phyloP scores from a whole-genome alignment of 2,329 filamentous ascomycete genomes.

The Pyrenochaeta sp. region DNA sequence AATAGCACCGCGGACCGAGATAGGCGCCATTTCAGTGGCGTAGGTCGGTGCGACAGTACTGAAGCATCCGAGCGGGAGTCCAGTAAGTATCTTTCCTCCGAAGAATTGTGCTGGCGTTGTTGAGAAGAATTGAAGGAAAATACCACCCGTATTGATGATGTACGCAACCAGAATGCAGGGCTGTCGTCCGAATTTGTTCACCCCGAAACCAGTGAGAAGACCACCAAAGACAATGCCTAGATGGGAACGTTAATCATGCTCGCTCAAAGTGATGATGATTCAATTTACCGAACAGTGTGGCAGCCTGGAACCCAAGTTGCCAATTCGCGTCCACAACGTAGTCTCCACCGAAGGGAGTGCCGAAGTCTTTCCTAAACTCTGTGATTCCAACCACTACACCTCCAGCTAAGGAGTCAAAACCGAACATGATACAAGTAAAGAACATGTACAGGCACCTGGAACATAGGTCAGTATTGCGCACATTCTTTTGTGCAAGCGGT shows the following conservation, averaged over 20 bases:
- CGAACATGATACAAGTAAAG: constrained; percentile 24
- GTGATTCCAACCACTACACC: constrained; percentile 20
- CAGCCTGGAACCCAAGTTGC: constrained; percentile 24
- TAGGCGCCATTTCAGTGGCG: constrained; percentile 19
- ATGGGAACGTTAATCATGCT: not conserved
- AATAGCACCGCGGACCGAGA: constrained; percentile 17
- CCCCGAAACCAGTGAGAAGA: constrained; percentile 13
- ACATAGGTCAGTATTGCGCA: too few relatives aligned
- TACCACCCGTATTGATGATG: constrained; percentile 21
- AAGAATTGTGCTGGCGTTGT: constrained; percentile 19
- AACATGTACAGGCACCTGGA: constrained; percentile 21
- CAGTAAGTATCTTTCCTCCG: constrained; percentile 19
- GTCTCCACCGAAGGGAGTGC: constrained; percentile 17
- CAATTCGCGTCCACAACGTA: constrained; percentile 24
- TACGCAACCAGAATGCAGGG: constrained; percentile 18
- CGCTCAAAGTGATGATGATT: too few relatives aligned
- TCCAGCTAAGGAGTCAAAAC: constrained; percentile 21
- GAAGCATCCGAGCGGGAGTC: constrained; percentile 19
- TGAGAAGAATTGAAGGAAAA: constrained; percentile 24
- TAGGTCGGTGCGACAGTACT: constrained; percentile 18
- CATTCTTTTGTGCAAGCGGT: too few relatives aligned
- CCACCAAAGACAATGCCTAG: constrained; percentile 22
- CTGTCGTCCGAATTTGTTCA: constrained; percentile 19
- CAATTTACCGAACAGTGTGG: constrained; percentile 21
- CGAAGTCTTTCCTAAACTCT: constrained; percentile 22